Evolutionary conservation across 306 rosid species (phyloP), one percentile per base, ranked within the genome.

Genomic region (Arachis hypogaea): DNA sequence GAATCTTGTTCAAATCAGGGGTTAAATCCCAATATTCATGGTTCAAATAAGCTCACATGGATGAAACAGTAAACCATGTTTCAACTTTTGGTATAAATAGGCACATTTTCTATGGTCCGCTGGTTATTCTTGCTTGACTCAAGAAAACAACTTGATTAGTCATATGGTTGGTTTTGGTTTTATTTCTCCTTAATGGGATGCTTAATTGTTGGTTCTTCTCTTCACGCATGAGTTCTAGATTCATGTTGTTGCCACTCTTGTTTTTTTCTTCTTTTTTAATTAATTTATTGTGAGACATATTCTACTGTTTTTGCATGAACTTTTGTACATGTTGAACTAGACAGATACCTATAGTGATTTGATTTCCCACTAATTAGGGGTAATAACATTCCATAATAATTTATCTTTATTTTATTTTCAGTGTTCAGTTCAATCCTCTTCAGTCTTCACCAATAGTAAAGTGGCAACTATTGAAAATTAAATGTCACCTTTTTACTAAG

Each of bases 1-100:
- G 86, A 84, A 85, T 85, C 89, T 80, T 81, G 83, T 83, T 79
- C 86, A 77, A 66, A 67, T 61, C 47, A 71, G 33, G 3, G 11
- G 75, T 12, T 11, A 33, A 33, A 62, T 61, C 66, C 78, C 77
- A 60, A 59, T 56, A 75, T 67, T 81, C 58, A 64, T 69, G 88
- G 90, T 65, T 22, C 55, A 56, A 74, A 75, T 76, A 69, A 73
- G 46, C 49, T 74, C 81, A 76, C 69, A 68, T 76, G 78, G 80
- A 52, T 49, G 5, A 4, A 77, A 68, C 11, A 36, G 45, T 43
- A 72, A 67, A 33, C 38, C 3, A 64, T 70, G 12, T 54, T 52
- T 62, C 62, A 47, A 58, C 79, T 72, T 81, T 76, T 74, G 22
- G 1, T 6, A 14, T 9, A 0, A 5, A 14, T 9, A 63, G 69